Conservation (phyloP, 78 protist species). For the Dictyostelium purpureum region DNA sequence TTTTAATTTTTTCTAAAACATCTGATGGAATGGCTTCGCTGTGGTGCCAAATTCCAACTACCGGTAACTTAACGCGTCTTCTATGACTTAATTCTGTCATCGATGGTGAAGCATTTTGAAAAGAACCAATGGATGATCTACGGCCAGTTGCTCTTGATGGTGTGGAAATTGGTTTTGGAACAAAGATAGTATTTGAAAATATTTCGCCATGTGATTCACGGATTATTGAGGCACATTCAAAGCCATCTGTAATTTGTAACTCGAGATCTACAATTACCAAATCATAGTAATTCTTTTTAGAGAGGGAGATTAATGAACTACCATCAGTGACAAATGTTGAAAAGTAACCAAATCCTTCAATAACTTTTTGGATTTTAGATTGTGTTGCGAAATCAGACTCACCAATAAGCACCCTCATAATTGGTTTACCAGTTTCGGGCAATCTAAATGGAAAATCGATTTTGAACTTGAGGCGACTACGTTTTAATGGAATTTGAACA, state of each 20-base stretch:
- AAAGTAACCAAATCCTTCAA: conserved; percentile 12
- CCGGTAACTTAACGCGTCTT: conserved; percentile 7
- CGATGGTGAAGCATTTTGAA: neutral
- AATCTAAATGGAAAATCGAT: conserved; percentile 31
- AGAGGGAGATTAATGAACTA: neutral
- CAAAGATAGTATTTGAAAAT: neutral
- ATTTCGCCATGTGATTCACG: conserved; percentile 2
- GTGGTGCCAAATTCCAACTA: conserved; percentile 18
- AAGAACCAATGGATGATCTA: neutral
- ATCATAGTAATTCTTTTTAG: conserved; percentile 70
- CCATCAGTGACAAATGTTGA: conserved; percentile 41
- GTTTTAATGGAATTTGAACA: neutral
- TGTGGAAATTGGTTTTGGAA: neutral
- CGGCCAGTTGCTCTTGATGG: neutral
- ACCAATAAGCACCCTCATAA: conserved; percentile 32
- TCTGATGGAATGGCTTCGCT: neutral
- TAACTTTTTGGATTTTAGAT: neutral
- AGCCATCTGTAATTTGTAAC: neutral
- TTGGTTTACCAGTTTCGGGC: conserved; percentile 25
- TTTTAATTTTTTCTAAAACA: neutral
- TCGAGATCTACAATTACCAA: conserved; percentile 28
- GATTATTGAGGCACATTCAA: conserved; percentile 9
- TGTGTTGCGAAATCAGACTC: neutral
- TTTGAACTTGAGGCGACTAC: conserved; percentile 6
- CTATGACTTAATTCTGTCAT: conserved; percentile 19